Base-by-base conservation (phyloP, 371 early-diverging fungal species). In the Cokeromyces recurvatus region DNA sequence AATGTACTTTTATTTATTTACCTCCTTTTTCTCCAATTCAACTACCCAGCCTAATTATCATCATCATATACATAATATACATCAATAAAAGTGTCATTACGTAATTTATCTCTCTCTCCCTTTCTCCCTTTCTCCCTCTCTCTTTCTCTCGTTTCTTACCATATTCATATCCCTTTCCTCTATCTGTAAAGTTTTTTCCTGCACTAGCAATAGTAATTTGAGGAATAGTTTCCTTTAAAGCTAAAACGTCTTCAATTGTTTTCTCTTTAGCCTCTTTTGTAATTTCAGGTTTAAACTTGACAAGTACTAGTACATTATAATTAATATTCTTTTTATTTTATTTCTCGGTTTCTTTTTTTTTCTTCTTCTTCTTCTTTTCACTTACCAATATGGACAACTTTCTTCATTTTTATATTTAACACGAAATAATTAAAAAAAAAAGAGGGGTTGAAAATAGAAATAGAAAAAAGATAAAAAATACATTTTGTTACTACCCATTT, bases 111-210 rank as follows among this genome's bases (percentile, higher is more conserved):
- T n/a, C n/a, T n/a, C n/a, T n/a, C n/a, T n/a, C n/a, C n/a, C n/a
- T n/a, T n/a, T n/a, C n/a, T n/a, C n/a, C n/a, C n/a, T n/a, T n/a
- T n/a, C n/a, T n/a, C n/a, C n/a, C n/a, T n/a, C n/a, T n/a, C n/a
- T 34, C 17, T 31, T 27, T 19, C 15, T 40, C 14, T 27, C 8
- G 22, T 23, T 29, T 12, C 8, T 55, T 63, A 60, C 72, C 71
- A 37, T 57, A 66, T 53, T 69, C 70, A 44, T 48, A 74, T 15
- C 74, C 74, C 47, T 74, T 58, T 32, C 57, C 55, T 56, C 74
- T 49, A 7, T 74, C 70, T n/a, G 74, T 67, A 45, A 67, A 74
- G 36, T 59, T 74, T 43, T 67, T 70, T 15, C 74, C 74, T 17
- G 74, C 74, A 35, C 64, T 55, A 19, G 46, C 54, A 8, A 20